Conservation (phyloP, 1,139 yeast species). For the Hyphopichia burtonii region DNA sequence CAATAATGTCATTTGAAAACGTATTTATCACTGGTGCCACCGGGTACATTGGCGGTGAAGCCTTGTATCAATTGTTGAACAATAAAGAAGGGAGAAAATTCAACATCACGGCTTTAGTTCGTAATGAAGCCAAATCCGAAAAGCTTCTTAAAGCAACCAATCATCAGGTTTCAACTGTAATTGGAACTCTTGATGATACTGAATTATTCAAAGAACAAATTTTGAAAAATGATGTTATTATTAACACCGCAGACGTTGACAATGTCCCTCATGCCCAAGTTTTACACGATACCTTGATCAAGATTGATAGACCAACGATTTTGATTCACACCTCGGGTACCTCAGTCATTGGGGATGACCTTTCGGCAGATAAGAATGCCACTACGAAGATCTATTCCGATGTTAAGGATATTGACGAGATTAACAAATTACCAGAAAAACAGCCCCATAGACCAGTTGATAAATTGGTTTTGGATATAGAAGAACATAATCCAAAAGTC, state of each 20-base stretch:
- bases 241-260: slow-evolving; percentile 40
- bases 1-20: neutral
- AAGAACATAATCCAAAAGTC: slow-evolving; percentile 19
- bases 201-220: slow-evolving; percentile 21
- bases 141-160: slow-evolving; percentile 18
- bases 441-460: slow-evolving; percentile 42
- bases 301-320: slow-evolving; percentile 20
- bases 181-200: slow-evolving; percentile 23
- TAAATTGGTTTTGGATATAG: slow-evolving; percentile 26
- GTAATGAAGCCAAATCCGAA: slow-evolving; percentile 23
- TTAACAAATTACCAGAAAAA: slow-evolving; percentile 24
- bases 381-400: slow-evolving; percentile 29
- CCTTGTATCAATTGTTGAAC: slow-evolving; percentile 23
- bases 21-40: slow-evolving; percentile 40
- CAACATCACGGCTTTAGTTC: slow-evolving; percentile 23
- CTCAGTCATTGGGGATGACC: slow-evolving; percentile 18
- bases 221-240: slow-evolving; percentile 24
- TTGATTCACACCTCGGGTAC: slow-evolving; percentile 44
- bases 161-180: slow-evolving; percentile 13
- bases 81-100: slow-evolving; percentile 11
- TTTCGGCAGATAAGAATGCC: slow-evolving; percentile 18
- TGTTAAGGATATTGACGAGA: slow-evolving; percentile 24
- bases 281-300: slow-evolving; percentile 15
- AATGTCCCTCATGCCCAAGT: slow-evolving; percentile 30
- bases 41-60: slow-evolving; percentile 32